Evolutionary conservation across 192 early-diverging fungal species (phyloP).

Genomic region (Coemansia sp.): DNA sequence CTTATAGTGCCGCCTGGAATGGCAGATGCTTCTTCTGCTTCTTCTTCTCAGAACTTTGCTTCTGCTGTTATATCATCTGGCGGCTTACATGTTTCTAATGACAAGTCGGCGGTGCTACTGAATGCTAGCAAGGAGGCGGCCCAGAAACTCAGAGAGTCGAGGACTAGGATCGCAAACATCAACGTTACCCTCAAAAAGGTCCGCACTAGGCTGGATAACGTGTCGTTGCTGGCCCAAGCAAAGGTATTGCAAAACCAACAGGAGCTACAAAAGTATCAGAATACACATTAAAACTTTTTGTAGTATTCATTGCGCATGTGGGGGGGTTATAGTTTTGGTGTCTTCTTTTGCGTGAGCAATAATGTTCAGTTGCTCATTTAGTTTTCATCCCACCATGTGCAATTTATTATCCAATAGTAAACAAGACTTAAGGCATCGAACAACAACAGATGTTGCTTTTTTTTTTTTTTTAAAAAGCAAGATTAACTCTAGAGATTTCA

Average conservation of each 20-base stretch:
- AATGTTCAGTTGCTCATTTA: neutral
- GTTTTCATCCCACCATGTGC: too few relatives aligned
- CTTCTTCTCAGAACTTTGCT: neutral
- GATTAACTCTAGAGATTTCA: neutral
- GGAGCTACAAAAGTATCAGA: neutral
- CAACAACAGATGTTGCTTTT: too few relatives aligned
- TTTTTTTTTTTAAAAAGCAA: too few relatives aligned
- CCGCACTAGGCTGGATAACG: conserved; percentile 32
- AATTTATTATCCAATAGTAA: too few relatives aligned
- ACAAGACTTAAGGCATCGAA: too few relatives aligned
- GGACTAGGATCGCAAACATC: conserved; percentile 30
- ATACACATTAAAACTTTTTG: neutral
- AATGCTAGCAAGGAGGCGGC: conserved; percentile 23
- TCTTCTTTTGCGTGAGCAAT: too few relatives aligned
- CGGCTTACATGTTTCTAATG: neutral
- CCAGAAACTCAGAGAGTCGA: conserved; percentile 26
- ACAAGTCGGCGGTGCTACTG: neutral
- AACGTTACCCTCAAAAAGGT: conserved; percentile 46
- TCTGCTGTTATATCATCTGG: neutral
- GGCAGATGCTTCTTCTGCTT: neutral
- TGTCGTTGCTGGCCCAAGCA: conserved; percentile 53
- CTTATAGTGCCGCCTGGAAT: conserved; percentile 24
- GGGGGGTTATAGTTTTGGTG: too few relatives aligned
- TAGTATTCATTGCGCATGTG: too few relatives aligned
- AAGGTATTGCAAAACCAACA: conserved; percentile 37